Evolutionary conservation across 805 yeast species (phyloP), one percentile per base, ranked within the genome.

Genomic region (Kodamaea hsintzibuensis): DNA sequence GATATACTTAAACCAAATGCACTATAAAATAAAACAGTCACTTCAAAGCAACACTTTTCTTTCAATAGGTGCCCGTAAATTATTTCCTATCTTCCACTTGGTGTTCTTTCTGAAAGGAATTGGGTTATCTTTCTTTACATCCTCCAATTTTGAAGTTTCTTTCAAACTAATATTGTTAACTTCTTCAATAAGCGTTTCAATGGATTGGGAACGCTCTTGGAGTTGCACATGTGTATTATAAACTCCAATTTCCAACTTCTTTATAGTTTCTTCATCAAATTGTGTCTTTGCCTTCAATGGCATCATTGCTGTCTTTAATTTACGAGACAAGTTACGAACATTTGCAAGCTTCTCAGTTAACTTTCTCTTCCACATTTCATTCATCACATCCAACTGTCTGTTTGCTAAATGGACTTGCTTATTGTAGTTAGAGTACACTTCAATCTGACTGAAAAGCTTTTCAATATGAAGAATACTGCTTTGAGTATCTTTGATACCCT

Each of bases 341-440:
- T 54, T 54, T 2, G 57, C 55, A 14, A 70, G 55, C 54, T 73
- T 73, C 38, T 56, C 55, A 16, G 77, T 60, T 18, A 76, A 53
- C 0, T 52, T 57, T 6, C 33, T 59, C 57, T 66, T 67, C 46
- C 72, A 52, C 9, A 57, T 50, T 22, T 65, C 69, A 27, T 65
- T 68, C 7, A 62, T 63, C 14, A 67, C 61, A 49, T 73, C 78
- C 27, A 76, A 62, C 22, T 72, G 72, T 18, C 70, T 57, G 33
- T 60, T 62, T 47, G 55, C 61, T 35, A 58, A 44, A 10, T 50
- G 48, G n/a, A 56, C 42, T 7, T 58, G 54, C 10, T 47, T 55
- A 16, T 53, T 47, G 38, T 55, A 50, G 16, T 57, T 59, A 38
- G 57, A 49, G 51, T 59, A 57, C 18, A 61, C 13, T 3, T 63